Base-by-base conservation (phyloP, 2,329 filamentous ascomycete genomes). In the Byssoonygena ceratinophila region DNA sequence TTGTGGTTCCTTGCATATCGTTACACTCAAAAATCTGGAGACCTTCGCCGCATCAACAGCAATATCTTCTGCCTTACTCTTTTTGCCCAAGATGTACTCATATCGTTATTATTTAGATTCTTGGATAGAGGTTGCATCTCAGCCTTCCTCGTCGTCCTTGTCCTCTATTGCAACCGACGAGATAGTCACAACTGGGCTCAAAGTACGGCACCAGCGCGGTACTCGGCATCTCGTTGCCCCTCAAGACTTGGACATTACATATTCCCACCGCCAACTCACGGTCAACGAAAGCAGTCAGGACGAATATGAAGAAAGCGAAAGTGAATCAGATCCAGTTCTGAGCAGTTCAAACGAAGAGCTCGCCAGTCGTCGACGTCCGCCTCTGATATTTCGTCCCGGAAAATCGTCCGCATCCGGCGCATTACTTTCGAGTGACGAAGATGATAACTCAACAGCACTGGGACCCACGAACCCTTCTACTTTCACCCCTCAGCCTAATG, bases 301-400 rank as follows among this genome's bases (percentile, higher is more conserved):
- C 60, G 90, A 95, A 71, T 94, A 94, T 62, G 88, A 94, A 31
- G 89, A 95, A 72, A 94, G 85, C 57, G 89, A 94, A 67, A 94
- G 79, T 68, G 90, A 95, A 57, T 88, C 89, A 39, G 90, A 95
- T 61, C 79, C 77, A 52, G 74, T 81, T 47, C 73, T 83, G 71
- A 79, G 76, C 53, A 82, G 79, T 54, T 83, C 81, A 3, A 82
- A 79, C 57, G 80, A 83, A 63, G 78, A 76, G 39, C 66, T 80
- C 22, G 61, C 64, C 49, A 61, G 56, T n/a, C 61, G 57, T 18
- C 54, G 59, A 4, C 58, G 60, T 8, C 61, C 54, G 5, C 46
- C 59, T 46, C 57, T 63, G 16, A 51, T 62, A 11, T 56, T 64
- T 29, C 36, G 62, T 16, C 63, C 54, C 14, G 56, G 58, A 23